These are phyloP conservation scores for Colletotrichum orbiculare DNA, from an alignment of 2,329 filamentous ascomycete species.

Conservation along the genomic window DNA sequence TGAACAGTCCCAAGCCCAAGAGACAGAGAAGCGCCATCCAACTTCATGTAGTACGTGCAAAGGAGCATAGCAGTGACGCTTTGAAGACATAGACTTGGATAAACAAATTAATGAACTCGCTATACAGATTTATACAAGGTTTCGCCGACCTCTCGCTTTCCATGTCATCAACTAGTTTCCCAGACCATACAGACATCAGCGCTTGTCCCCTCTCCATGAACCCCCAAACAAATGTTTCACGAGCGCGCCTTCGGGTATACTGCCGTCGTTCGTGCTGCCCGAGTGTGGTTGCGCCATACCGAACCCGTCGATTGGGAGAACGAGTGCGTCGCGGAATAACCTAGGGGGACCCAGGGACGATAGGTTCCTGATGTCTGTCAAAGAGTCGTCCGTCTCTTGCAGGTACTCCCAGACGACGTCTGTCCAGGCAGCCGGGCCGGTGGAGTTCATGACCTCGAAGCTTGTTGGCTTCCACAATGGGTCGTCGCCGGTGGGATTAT, in stretches of 20 bases:
- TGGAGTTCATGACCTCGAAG: conserved; percentile 46
- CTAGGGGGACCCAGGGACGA: neutral
- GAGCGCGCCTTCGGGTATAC: neutral
- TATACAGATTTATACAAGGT: too few relatives aligned
- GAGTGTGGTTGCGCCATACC: conserved; percentile 5
- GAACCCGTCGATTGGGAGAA: conserved; percentile 10
- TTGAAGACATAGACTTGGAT: too few relatives aligned
- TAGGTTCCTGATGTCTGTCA: conserved; percentile 23
- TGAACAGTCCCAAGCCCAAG: too few relatives aligned
- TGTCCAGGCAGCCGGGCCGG: conserved; percentile 46
- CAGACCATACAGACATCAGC: neutral
- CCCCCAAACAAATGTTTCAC: conserved; percentile 2
- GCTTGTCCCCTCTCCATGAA: conserved; percentile 7
- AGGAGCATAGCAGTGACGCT: too few relatives aligned
- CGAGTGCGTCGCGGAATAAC: neutral
- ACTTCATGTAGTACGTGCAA: too few relatives aligned
- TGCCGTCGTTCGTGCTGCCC: conserved; percentile 5
- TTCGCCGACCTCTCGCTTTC: too few relatives aligned
- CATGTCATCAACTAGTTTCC: too few relatives aligned
- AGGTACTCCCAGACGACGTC: conserved; percentile 46
- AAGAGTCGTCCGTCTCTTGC: conserved; percentile 36
- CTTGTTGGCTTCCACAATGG: conserved; percentile 38
- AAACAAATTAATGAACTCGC: too few relatives aligned
- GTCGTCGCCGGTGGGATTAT: neutral
- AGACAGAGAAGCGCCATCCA: too few relatives aligned